A percentile compares a stretch with the other conserved stretches of the same genome.
These are phyloP conservation scores for Salix arbutifolia DNA, from an alignment of 345 rosid genomes.

Conservation along the genomic window DNA sequence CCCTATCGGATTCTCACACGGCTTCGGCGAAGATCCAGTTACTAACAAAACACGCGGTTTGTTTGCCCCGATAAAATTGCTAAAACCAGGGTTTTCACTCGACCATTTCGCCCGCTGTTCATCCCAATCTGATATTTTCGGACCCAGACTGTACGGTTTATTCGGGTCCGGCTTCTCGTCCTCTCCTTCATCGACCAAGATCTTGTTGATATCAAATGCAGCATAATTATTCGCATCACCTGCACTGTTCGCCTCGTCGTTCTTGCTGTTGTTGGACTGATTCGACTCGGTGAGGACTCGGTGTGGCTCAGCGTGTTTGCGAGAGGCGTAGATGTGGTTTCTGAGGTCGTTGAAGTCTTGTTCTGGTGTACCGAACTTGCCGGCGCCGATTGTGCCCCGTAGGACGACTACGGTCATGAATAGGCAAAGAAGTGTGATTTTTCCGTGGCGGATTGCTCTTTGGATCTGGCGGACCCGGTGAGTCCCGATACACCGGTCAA, in stretches of 20 bases:
- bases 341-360: slow-evolving; percentile 70
- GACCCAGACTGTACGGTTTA: slow-evolving; percentile 51
- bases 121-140: slow-evolving; percentile 66
- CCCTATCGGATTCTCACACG: slow-evolving; percentile 75
- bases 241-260: background rate
- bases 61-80: slow-evolving; percentile 42
- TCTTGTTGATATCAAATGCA: slow-evolving; percentile 40
- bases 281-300: slow-evolving; percentile 33
- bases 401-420: slow-evolving; percentile 75
- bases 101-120: slow-evolving; percentile 53
- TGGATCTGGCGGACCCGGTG: slow-evolving; percentile 47
- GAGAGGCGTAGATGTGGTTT: slow-evolving; percentile 54
- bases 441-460: slow-evolving; percentile 53
- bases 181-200: slow-evolving; percentile 46
- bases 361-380: slow-evolving; percentile 82
- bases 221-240: slow-evolving; percentile 37
- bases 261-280: background rate
- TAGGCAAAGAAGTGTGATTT: slow-evolving; percentile 52
- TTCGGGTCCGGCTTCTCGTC: slow-evolving; percentile 40
- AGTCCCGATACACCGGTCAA: slow-evolving; percentile 3
- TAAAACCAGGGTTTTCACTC: slow-evolving; percentile 44
- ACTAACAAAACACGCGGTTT: slow-evolving; percentile 70
- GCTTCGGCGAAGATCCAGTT: slow-evolving; percentile 71
- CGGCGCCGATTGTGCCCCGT: slow-evolving; percentile 88
- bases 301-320: slow-evolving; percentile 65